Percentiles rank a stretch among this genome's conserved stretches.
Evolutionary conservation across 179 eudicot genomes (phyloP).

Genomic region (Carnegiea gigantea): DNA sequence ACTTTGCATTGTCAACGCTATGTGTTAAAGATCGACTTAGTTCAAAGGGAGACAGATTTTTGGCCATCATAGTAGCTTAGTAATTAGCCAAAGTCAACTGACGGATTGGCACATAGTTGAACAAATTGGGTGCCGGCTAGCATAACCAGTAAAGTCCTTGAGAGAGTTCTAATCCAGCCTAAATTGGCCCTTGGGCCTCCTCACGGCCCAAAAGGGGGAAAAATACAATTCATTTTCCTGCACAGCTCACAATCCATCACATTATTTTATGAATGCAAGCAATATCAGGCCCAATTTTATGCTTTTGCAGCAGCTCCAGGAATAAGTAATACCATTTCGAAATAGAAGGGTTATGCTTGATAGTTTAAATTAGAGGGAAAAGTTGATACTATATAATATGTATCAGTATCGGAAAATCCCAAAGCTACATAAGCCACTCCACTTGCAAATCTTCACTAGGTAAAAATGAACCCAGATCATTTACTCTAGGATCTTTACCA

Average conservation of each 20-base stretch:
- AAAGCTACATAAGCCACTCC: background rate
- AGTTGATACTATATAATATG: background rate
- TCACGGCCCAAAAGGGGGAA: background rate
- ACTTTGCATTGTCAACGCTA: background rate
- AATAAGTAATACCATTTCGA: background rate
- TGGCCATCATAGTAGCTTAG: background rate
- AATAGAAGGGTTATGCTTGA: background rate
- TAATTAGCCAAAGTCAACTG: background rate
- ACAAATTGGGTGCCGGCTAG: background rate
- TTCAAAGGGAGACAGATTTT: background rate
- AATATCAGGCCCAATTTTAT: background rate
- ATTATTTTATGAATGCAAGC: too few species aligned
- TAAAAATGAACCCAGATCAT: background rate
- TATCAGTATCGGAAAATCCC: background rate
- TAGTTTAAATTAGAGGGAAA: background rate
- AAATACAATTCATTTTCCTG: background rate
- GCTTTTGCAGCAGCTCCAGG: background rate
- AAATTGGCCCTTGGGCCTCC: too few species aligned
- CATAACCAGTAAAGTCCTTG: background rate
- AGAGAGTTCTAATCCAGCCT: background rate
- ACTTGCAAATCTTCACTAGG: background rate
- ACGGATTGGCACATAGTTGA: background rate
- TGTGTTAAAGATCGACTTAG: background rate
- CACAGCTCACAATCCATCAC: background rate
- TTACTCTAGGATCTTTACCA: background rate